Evolutionary conservation across 331 rosid genomes (phyloP).

Genomic region (Malus hybrid): DNA sequence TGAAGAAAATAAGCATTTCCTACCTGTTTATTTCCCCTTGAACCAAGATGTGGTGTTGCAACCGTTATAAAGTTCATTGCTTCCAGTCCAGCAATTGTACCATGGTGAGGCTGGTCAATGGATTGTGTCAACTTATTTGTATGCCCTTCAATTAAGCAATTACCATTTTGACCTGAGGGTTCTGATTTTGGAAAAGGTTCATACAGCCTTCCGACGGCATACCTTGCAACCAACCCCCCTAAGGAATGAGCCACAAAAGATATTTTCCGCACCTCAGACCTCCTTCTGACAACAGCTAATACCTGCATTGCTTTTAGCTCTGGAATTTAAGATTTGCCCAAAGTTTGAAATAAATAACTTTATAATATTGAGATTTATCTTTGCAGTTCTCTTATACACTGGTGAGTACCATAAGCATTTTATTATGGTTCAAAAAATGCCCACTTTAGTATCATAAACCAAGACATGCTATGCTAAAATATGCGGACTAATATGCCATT

Average conservation of each 20-base stretch:
- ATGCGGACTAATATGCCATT: slow-evolving; percentile 8
- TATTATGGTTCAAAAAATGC: background rate
- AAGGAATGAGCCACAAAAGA: slow-evolving; percentile 96
- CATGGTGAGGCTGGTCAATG: slow-evolving; percentile 29
- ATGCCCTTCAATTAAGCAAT: slow-evolving; percentile 29
- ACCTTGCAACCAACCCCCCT: slow-evolving; percentile 93
- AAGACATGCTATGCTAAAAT: background rate
- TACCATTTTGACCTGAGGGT: slow-evolving; percentile 20
- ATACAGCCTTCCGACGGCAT: slow-evolving; percentile 78
- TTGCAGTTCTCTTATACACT: background rate
- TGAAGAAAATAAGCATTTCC: background rate
- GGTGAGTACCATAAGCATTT: background rate
- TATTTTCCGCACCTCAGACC: slow-evolving; percentile 67
- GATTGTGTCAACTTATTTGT: slow-evolving; percentile 25
- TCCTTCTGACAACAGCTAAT: slow-evolving; percentile 38
- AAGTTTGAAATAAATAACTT: background rate
- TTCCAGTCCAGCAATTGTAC: slow-evolving; percentile 77
- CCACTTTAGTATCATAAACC: background rate
- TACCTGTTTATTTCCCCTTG: slow-evolving; percentile 85
- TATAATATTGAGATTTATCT: background rate
- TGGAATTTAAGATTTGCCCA: slow-evolving; percentile 1
- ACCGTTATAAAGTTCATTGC: slow-evolving; percentile 90
- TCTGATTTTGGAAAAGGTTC: slow-evolving; percentile 27
- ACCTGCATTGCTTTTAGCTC: slow-evolving; percentile 49
- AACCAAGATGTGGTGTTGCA: slow-evolving; percentile 97